These are phyloP conservation scores for Nakazawaea wyomingensis DNA, from an alignment of 805 yeast species.

Conservation along the genomic window DNA sequence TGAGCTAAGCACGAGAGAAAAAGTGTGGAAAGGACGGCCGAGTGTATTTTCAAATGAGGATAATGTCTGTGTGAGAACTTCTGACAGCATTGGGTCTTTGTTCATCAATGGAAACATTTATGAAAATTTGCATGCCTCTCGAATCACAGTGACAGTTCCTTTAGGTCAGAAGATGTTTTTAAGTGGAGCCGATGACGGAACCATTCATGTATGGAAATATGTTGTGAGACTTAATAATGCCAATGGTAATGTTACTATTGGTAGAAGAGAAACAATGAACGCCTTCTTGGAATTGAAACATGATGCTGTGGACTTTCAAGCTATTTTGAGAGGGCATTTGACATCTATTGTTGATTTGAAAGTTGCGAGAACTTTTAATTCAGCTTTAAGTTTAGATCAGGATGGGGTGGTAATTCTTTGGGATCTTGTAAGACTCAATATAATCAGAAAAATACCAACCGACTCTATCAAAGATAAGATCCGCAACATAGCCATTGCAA, in stretches of 20 bases:
- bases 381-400: slow-evolving; percentile 48
- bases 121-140: slow-evolving; percentile 35
- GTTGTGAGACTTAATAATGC: not conserved
- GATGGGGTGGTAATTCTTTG: slow-evolving; percentile 56
- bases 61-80: slow-evolving; percentile 6
- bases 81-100: slow-evolving; percentile 14
- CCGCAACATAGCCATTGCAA: slow-evolving; percentile 39
- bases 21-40: slow-evolving; percentile 51
- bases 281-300: slow-evolving; percentile 9
- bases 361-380: slow-evolving; percentile 47
- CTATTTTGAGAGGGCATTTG: slow-evolving; percentile 55
- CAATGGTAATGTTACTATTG: not conserved
- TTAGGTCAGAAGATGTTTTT: slow-evolving; percentile 38
- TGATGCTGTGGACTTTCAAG: slow-evolving; percentile 32
- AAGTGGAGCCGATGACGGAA: slow-evolving; percentile 53
- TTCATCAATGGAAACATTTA: slow-evolving; percentile 36
- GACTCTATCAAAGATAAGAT: slow-evolving; percentile 16
- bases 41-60: slow-evolving; percentile 20
- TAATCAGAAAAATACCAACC: slow-evolving; percentile 34
- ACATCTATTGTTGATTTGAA: slow-evolving; percentile 39
- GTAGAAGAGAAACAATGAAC: slow-evolving; percentile 5
- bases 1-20: slow-evolving; percentile 36
- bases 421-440: slow-evolving; percentile 53
- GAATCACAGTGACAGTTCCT: slow-evolving; percentile 35
- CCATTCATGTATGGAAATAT: slow-evolving; percentile 55